Conservation (phyloP, 2,329 filamentous ascomycete species). For the Chrysoporthe puriensis region DNA sequence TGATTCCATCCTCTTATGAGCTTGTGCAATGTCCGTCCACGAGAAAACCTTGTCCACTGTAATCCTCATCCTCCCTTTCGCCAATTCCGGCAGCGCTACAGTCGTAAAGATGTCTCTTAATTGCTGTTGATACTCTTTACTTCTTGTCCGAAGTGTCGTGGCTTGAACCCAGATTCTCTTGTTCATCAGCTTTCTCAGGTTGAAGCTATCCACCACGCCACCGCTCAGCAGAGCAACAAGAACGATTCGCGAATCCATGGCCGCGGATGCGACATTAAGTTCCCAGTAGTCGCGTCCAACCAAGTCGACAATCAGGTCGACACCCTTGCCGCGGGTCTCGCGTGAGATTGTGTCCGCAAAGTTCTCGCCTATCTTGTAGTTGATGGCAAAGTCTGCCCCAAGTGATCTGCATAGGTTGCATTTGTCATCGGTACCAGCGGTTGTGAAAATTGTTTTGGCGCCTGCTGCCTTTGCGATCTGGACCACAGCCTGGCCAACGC, state of each 20-base stretch:
- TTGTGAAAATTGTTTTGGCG: constrained; percentile 16
- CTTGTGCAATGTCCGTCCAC: not conserved
- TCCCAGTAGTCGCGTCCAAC: constrained; percentile 19
- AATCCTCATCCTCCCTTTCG: not conserved
- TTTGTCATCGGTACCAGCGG: constrained; percentile 4
- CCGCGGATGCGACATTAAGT: constrained; percentile 6
- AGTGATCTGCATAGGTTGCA: constrained; percentile 3
- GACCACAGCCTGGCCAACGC: constrained; percentile 16
- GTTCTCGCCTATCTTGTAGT: constrained; percentile 1
- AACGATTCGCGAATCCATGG: not conserved
- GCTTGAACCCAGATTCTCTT: constrained; percentile 3
- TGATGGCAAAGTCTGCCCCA: constrained; percentile 4
- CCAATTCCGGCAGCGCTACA: not conserved
- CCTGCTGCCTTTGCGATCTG: constrained; percentile 9
- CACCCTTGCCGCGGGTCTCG: constrained; percentile 18
- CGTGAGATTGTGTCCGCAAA: constrained; percentile 6
- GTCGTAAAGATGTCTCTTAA: not conserved
- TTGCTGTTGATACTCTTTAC: constrained; percentile 1
- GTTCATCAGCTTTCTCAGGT: constrained; percentile 1
- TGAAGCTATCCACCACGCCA: not conserved
- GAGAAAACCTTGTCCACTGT: not conserved
- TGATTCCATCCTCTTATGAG: not conserved
- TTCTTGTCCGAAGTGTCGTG: not conserved
- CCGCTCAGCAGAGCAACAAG: constrained; percentile 6
- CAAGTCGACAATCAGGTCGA: constrained; percentile 24